Conservation (phyloP, 805 yeast species). For the Candida ascalaphidarum region DNA sequence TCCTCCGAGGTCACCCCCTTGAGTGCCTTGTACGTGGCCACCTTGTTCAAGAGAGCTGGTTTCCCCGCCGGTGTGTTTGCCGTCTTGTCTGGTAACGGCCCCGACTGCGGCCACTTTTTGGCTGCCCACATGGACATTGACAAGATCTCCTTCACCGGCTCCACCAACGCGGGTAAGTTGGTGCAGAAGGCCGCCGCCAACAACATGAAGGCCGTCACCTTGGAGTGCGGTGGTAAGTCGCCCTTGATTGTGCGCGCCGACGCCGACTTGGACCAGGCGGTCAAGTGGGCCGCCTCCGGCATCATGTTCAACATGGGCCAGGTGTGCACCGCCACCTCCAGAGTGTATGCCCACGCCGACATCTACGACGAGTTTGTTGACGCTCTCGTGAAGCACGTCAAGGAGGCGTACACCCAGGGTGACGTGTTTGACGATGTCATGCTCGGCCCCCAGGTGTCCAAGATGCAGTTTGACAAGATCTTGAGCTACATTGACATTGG, state of each 20-base stretch:
- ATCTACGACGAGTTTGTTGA: constrained; percentile 47
- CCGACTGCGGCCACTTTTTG: constrained; percentile 59
- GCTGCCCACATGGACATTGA: constrained; percentile 51
- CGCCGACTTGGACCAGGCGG: constrained; percentile 58
- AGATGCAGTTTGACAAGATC: constrained; percentile 48
- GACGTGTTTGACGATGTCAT: constrained; percentile 39
- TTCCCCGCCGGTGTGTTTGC: constrained; percentile 73
- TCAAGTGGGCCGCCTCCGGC: constrained; percentile 61
- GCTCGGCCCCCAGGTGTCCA: constrained; percentile 57
- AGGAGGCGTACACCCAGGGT: constrained; percentile 46
- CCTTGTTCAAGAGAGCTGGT: constrained; percentile 53
- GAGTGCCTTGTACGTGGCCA: constrained; percentile 54
- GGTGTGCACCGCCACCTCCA: constrained; percentile 60
- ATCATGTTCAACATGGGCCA: constrained; percentile 60
- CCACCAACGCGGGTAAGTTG: constrained; percentile 58
- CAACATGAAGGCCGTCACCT: constrained; percentile 54
- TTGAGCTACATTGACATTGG: constrained; percentile 32
- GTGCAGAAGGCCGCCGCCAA: constrained; percentile 55
- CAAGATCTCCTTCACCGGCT: constrained; percentile 60
- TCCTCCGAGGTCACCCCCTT: constrained; percentile 73
- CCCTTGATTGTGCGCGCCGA: constrained; percentile 56
- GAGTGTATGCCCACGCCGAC: constrained; percentile 49
- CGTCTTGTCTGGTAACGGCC: constrained; percentile 63
- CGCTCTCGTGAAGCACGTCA: constrained; percentile 36
- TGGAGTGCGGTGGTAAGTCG: constrained; percentile 71